These are phyloP conservation scores for Dendrostoma leiphaemia DNA, from an alignment of 2,329 filamentous ascomycete genomes.

Conservation along the genomic window DNA sequence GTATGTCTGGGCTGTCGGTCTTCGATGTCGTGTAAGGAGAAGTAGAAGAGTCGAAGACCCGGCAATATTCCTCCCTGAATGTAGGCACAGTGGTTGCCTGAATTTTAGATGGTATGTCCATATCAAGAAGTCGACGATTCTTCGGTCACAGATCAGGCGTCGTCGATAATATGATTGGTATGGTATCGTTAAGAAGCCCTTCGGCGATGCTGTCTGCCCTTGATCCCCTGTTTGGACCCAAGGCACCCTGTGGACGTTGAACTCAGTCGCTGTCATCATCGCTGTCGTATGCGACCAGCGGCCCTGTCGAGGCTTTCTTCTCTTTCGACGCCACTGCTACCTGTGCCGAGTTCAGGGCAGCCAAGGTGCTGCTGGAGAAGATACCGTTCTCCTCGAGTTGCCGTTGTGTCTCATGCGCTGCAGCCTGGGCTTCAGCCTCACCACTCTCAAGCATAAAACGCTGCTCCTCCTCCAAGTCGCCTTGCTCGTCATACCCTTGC, in stretches of 20 bases:
- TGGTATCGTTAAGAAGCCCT: no score
- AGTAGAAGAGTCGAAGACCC: no score
- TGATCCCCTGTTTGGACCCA: no score
- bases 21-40: no score
- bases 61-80: no score
- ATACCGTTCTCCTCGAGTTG: slow-evolving; percentile 58
- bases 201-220: neutral
- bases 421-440: slow-evolving; percentile 41
- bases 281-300: slow-evolving; percentile 85
- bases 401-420: slow-evolving; percentile 37
- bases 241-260: no score
- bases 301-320: slow-evolving; percentile 57
- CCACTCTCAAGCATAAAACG: slow-evolving; percentile 57
- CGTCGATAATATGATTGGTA: no score
- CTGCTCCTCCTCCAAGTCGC: slow-evolving; percentile 56
- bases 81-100: no score
- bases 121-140: no score
- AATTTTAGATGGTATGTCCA: no score
- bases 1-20: no score
- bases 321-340: slow-evolving; percentile 54
- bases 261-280: slow-evolving; percentile 52
- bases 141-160: no score
- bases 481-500: slow-evolving; percentile 50
- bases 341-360: slow-evolving; percentile 65
- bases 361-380: slow-evolving; percentile 78